phyloP scores from a whole-genome alignment of 176 grass and related monocot genomes.

The Oryza nivara region DNA sequence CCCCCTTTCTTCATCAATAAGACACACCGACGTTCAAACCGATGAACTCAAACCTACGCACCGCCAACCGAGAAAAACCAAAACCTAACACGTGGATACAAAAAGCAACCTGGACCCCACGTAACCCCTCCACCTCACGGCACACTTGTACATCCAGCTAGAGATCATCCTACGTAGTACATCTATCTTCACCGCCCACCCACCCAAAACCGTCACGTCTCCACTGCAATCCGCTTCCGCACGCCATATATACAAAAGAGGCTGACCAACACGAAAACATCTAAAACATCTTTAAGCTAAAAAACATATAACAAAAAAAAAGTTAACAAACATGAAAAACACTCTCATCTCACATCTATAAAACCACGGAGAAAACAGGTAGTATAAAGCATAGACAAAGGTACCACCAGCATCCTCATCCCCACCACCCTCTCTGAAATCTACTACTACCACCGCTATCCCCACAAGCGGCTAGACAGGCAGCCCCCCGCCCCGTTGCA shows the following conservation, averaged over 20 bases:
- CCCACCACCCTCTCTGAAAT: not conserved
- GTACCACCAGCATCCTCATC: not conserved
- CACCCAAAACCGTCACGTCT: not conserved
- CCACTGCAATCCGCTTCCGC: not conserved
- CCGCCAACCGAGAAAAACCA: not conserved
- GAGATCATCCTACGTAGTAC: not conserved
- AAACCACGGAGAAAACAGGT: fast-evolving
- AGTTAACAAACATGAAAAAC: no score
- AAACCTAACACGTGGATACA: not conserved
- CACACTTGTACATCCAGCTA: no score
- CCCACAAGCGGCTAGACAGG: no score
- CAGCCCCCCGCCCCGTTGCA: not conserved
- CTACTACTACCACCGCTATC: no score
- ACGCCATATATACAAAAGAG: not conserved
- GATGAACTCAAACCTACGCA: no score
- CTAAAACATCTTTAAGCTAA: no score
- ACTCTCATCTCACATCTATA: not conserved
- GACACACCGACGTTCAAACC: no score
- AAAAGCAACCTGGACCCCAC: not conserved
- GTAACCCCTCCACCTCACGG: not conserved
- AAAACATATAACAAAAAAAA: no score
- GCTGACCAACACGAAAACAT: not conserved
- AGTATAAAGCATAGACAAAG: not conserved
- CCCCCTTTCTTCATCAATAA: no score
- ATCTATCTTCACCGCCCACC: no score